Evolutionary conservation across 306 rosid species (phyloP), one percentile per base, ranked within the genome.

Genomic region (Prunus padus): DNA sequence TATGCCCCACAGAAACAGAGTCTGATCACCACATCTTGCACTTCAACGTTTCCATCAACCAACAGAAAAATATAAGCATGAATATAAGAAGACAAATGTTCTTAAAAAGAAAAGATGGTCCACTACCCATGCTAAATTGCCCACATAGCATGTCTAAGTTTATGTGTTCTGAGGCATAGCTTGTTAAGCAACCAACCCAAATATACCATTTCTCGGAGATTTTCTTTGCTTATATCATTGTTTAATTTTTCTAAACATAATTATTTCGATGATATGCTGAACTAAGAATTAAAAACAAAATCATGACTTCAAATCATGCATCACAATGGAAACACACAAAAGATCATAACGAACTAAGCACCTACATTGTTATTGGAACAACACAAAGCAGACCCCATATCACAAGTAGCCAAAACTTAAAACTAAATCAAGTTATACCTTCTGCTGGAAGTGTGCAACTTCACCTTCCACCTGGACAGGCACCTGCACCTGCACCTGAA

Each of bases 401-500:
- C 12, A 9, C 40, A 22, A 71, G 14, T 33, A 40, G 11, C n/a
- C 22, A 37, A 55, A 71, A 28, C 56, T 46, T 8, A 55, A 12
- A 11, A 74, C n/a, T 31, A 74, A 71, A 64, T 55, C 50, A 60
- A 42, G 69, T 63, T 76, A 80, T 67, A 96, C 99, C 99, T 79
- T 82, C 67, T 85, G 92, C 77, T 79, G 91, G 67, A 82, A 81
- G 57, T 81, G 88, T 71, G 83, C 85, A 79, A 61, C 85, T 0
- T 92, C 87, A n/a, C 72, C 82, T 5, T 87, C 98, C 65, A 81
- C 87, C 50, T 85, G 87, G 6, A 81, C 83, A 3, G 88, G 83
- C 16, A 61, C 82, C 3, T 84, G 90, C 25, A 85, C 86, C 0
- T 93, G 92, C 69, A 92, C 91, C 86, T 88, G 97, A 59, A 89